Percentiles rank a stretch among this genome's conserved stretches.
These are phyloP conservation scores for Cryptococcus amylolentus DNA, from an alignment of 1,284 basidiomycete species.

Conservation along the genomic window DNA sequence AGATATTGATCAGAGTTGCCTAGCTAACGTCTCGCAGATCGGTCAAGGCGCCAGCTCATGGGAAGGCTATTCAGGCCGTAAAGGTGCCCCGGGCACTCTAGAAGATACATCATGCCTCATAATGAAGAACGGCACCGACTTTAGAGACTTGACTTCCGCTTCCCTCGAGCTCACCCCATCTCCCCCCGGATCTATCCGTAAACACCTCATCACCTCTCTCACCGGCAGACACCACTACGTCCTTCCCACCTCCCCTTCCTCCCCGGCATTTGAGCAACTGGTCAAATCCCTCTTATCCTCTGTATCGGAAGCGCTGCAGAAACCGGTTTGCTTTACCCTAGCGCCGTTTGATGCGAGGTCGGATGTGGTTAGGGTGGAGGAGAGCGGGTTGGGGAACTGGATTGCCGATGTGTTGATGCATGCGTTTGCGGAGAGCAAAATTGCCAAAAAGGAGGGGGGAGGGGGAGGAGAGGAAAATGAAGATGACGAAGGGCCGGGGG, in stretches of 20 bases:
- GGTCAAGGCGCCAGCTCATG: slow-evolving; percentile 70
- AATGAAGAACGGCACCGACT: slow-evolving; percentile 86
- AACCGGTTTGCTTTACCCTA: slow-evolving; percentile 67
- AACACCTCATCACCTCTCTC: slow-evolving; percentile 63
- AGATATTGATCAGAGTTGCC: neutral
- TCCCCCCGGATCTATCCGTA: slow-evolving; percentile 62
- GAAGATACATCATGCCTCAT: slow-evolving; percentile 56
- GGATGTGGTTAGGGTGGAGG: slow-evolving; percentile 60
- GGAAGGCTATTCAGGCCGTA: slow-evolving; percentile 63
- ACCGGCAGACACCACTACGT: slow-evolving; percentile 66
- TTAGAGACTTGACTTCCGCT: slow-evolving; percentile 77
- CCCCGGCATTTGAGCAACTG: slow-evolving; percentile 59
- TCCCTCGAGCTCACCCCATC: slow-evolving; percentile 60
- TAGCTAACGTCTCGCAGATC: slow-evolving; percentile 53
- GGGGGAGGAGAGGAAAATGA: slow-evolving; percentile 47
- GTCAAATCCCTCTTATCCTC: slow-evolving; percentile 66
- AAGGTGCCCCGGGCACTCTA: slow-evolving; percentile 65
- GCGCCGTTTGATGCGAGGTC: slow-evolving; percentile 73
- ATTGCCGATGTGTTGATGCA: slow-evolving; percentile 81
- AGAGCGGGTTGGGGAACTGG: slow-evolving; percentile 83
- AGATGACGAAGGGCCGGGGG: slow-evolving; percentile 50
- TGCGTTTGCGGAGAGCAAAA: slow-evolving; percentile 74
- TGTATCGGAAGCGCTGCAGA: slow-evolving; percentile 66
- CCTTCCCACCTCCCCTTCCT: slow-evolving; percentile 61
- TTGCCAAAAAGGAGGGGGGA: slow-evolving; percentile 28